Evolutionary conservation across 805 yeast genomes (phyloP).

Genomic region (Barnettozyma vustinii): DNA sequence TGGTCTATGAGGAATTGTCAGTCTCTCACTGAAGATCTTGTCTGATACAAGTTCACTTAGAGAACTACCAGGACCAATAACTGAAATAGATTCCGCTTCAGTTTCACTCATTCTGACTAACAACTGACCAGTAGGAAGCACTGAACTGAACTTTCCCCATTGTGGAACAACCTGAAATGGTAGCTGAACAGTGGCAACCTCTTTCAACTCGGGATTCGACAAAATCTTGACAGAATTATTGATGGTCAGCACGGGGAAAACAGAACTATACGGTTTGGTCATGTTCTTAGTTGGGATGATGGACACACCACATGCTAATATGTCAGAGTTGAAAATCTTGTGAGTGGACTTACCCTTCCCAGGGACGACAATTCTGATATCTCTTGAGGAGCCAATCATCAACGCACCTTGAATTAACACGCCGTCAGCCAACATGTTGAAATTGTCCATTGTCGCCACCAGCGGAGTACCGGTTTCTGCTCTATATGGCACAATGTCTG

Average conservation of each 20-base stretch:
- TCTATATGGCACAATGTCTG: conserved; percentile 52
- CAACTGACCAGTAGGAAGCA: conserved; percentile 50
- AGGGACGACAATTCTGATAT: conserved; percentile 55
- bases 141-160: conserved; percentile 39
- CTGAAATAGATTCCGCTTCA: conserved; percentile 47
- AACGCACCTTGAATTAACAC: conserved; percentile 56
- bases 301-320: conserved; percentile 47
- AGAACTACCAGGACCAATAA: conserved; percentile 38
- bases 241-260: conserved; percentile 39
- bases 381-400: conserved; percentile 49
- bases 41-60: conserved; percentile 35
- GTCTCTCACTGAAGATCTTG: conserved; percentile 61
- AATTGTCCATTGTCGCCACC: conserved; percentile 51
- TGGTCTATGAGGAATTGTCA: conserved; percentile 75
- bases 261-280: conserved; percentile 38
- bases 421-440: conserved; percentile 58
- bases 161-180: conserved; percentile 37
- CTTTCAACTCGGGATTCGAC: conserved; percentile 60
- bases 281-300: conserved; percentile 25
- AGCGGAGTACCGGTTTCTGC: conserved; percentile 58
- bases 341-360: conserved; percentile 62
- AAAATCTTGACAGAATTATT: conserved; percentile 41
- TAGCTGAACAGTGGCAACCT: conserved; percentile 43
- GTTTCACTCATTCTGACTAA: conserved; percentile 50
- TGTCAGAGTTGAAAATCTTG: conserved; percentile 47